Evolutionary conservation across 2,329 filamentous ascomycete genomes (phyloP).

Genomic region (Cercospora janseana): DNA sequence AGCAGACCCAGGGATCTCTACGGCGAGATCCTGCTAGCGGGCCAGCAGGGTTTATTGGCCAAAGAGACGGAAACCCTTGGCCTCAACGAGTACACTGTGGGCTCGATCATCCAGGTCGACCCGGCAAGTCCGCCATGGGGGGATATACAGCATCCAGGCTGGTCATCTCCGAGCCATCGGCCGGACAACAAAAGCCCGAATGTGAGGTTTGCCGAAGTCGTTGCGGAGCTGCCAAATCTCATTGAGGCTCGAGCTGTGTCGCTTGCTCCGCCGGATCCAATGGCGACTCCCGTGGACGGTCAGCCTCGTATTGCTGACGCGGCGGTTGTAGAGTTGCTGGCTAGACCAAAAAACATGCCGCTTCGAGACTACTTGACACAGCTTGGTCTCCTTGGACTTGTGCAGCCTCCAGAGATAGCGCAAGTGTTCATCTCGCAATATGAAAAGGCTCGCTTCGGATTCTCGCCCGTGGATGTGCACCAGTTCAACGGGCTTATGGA

Average conservation of each 20-base stretch:
- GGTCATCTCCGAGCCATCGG: constrained; percentile 68
- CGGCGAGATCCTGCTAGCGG: constrained; percentile 35
- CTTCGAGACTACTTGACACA: constrained; percentile 76
- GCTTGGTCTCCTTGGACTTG: constrained; percentile 65
- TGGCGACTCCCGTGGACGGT: constrained; percentile 43
- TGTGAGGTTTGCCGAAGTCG: constrained; percentile 77
- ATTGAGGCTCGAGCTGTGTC: constrained; percentile 93
- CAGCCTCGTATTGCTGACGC: constrained; percentile 27
- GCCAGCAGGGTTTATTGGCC: constrained; percentile 31
- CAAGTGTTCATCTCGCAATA: constrained; percentile 70
- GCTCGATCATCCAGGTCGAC: constrained; percentile 42
- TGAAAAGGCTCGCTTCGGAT: constrained; percentile 81
- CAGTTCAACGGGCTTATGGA: constrained; percentile 80
- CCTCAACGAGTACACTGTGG: constrained; percentile 32
- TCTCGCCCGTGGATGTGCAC: constrained; percentile 62
- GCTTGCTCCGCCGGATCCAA: constrained; percentile 63
- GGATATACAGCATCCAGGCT: constrained; percentile 79
- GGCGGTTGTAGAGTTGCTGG: constrained; percentile 66
- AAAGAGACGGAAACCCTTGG: constrained; percentile 20
- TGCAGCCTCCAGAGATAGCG: constrained; percentile 51
- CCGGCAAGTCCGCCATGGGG: constrained; percentile 66
- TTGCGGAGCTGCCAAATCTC: constrained; percentile 80
- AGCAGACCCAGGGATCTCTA: constrained; percentile 64
- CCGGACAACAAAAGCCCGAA: constrained; percentile 68
- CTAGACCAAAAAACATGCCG: constrained; percentile 67